Evolutionary conservation across 768 basidiomycete genomes (phyloP), one percentile per base, ranked within the genome.

Genomic region (Pseudohyphozyma bogoriensis): DNA sequence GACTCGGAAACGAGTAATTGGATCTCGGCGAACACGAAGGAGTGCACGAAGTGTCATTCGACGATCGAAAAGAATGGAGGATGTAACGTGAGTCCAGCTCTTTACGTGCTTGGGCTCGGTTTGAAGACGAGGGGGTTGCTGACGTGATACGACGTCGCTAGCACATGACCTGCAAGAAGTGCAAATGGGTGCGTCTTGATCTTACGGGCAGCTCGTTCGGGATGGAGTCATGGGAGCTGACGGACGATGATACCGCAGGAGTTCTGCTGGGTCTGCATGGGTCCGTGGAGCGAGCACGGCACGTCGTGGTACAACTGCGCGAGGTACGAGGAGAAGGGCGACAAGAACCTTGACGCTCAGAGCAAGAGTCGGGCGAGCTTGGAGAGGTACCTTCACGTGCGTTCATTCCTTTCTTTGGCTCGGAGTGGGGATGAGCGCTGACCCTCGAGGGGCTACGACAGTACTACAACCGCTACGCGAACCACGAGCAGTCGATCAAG

Each of bases 111-210:
- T n/a, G 31, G 36, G 29, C 16, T 39, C 45, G 28, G n/a, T n/a
- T 46, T 22, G 32, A n/a, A 15, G 42, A 44, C 40, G 40, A 33
- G 20, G 22, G n/a, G 33, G 5, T 7, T 33, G 50, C 67, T 69
- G 37, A 71, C 56, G 24, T 54, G 50, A 44, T 64, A 15, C 35
- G 29, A 50, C 24, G 11, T 28, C 60, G 42, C 12, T 65, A 95
- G 92, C 95, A 99, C 74, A 99, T 99, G 93, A 97, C 93, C 24
- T 97, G 95, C 79, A 93, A 95, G 80, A 97, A 96, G 77, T 97
- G 95, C 80, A 93, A 89, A 71, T 83, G 90, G 73, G 77, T 75
- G 63, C 56, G 72, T 65, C 18, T 11, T 2, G 2, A 35, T n/a
- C 16, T 32, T 39, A 20, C 37, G 37, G 11, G 10, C 37, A 39